Conservation (phyloP, 1,284 basidiomycete genomes). For the Trametes polyzona region DNA sequence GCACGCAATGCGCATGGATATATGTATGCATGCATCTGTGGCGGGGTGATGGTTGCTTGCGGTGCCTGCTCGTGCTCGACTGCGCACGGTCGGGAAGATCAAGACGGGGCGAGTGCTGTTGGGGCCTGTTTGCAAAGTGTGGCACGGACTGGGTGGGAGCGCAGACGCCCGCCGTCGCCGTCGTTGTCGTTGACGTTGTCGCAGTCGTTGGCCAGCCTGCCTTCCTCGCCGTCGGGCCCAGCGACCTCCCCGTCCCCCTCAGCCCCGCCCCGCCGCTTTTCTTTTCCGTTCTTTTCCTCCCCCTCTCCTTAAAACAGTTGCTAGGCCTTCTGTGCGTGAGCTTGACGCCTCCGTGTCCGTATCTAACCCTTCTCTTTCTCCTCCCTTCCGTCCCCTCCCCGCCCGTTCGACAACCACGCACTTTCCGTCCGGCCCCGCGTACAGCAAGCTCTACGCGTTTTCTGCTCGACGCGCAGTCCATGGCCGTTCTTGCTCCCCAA, state of each 20-base stretch:
- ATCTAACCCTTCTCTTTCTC: slow-evolving; percentile 29
- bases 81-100: slow-evolving; percentile 6
- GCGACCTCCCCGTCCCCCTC: slow-evolving; percentile 16
- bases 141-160: slow-evolving; percentile 17
- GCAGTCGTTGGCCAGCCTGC: slow-evolving; percentile 31
- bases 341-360: slow-evolving; percentile 27
- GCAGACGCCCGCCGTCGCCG: slow-evolving; percentile 20
- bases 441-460: slow-evolving; percentile 22
- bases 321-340: slow-evolving; percentile 30
- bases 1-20: no score
- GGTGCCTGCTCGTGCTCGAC: no score
- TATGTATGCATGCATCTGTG: no score
- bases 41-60: no score
- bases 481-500: slow-evolving; percentile 76
- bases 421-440: slow-evolving; percentile 11
- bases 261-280: slow-evolving; percentile 13
- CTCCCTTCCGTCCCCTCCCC: slow-evolving; percentile 13
- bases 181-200: slow-evolving; percentile 32
- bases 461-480: slow-evolving; percentile 47
- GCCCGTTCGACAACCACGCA: slow-evolving; percentile 5
- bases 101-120: slow-evolving; percentile 6
- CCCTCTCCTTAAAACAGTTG: slow-evolving; percentile 31
- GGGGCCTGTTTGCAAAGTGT: slow-evolving; percentile 18
- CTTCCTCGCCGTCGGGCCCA: slow-evolving; percentile 26
- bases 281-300: slow-evolving; percentile 27